These are phyloP conservation scores for Aspergillus fischeri DNA, from an alignment of 2,329 filamentous ascomycete genomes.

Conservation along the genomic window DNA sequence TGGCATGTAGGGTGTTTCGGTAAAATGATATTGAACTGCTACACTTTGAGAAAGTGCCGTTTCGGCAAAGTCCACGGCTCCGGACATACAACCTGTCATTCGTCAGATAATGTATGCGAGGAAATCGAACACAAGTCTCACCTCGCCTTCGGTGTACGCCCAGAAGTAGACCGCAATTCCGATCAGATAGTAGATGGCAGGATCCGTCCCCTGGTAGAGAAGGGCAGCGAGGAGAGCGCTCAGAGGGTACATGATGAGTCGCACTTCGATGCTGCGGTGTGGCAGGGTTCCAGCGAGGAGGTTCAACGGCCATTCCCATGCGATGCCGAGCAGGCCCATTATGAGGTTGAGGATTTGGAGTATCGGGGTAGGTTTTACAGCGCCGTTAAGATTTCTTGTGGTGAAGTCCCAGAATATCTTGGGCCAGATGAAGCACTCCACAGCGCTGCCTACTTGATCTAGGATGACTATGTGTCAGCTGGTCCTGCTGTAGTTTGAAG, in stretches of 20 bases:
- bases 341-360: conserved; percentile 88
- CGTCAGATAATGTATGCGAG: conserved; percentile 2
- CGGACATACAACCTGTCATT: conserved; percentile 59
- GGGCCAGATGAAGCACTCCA: conserved; percentile 95
- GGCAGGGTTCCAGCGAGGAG: conserved; percentile 71
- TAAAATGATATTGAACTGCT: conserved; percentile 4
- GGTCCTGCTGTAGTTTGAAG: conserved; percentile 3
- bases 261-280: conserved; percentile 82
- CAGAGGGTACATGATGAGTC: conserved; percentile 78
- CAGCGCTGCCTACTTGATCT: conserved; percentile 82
- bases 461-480: conserved; percentile 11
- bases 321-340: conserved; percentile 71
- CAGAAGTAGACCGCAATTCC: conserved; percentile 88
- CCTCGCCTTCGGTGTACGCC: conserved; percentile 97
- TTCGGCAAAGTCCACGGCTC: conserved; percentile 66
- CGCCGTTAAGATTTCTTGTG: conserved; percentile 81
- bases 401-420: conserved; percentile 98
- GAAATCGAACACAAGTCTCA: conserved; percentile 34
- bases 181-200: conserved; percentile 86
- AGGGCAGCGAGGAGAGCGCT: conserved; percentile 69
- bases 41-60: conserved; percentile 25
- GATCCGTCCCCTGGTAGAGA: conserved; percentile 88
- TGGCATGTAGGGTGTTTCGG: conserved; percentile 1
- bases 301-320: conserved; percentile 85
- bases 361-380: conserved; percentile 81